Conservation (phyloP, 148 eudicot species). For the Chenopodium formosanum region DNA sequence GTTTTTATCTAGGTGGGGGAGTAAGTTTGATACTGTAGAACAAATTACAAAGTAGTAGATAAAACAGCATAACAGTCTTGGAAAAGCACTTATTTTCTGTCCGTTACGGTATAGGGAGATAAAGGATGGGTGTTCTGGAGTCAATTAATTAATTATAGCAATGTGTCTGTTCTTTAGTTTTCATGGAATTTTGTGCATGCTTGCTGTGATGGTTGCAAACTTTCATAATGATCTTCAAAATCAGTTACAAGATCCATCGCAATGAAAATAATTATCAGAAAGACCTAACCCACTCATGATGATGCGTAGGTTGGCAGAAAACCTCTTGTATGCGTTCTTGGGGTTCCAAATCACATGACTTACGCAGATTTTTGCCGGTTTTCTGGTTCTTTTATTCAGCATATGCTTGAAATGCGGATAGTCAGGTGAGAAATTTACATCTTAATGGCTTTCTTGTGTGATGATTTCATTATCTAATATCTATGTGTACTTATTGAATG, state of each 20-base stretch:
- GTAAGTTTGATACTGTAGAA: not conserved
- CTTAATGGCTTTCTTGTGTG: slow-evolving; percentile 5
- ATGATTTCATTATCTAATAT: not conserved
- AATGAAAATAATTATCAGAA: not conserved
- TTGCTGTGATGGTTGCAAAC: not conserved
- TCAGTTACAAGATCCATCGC: not conserved
- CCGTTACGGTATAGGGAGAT: not conserved
- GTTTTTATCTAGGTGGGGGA: no score
- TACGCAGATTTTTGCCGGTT: slow-evolving; percentile 97
- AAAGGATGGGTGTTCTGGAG: not conserved
- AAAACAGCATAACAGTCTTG: not conserved
- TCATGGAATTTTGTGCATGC: not conserved
- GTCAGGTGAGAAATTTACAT: slow-evolving; percentile 58
- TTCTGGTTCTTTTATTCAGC: slow-evolving; percentile 83
- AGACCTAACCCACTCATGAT: slow-evolving; percentile 7
- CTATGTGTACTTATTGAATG: not conserved
- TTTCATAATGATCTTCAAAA: not conserved
- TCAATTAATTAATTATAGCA: not conserved
- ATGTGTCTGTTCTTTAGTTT: not conserved
- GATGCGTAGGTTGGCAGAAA: slow-evolving; percentile 66
- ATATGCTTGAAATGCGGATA: slow-evolving; percentile 90
- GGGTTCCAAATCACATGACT: slow-evolving; percentile 98
- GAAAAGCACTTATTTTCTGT: not conserved
- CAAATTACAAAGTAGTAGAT: not conserved
- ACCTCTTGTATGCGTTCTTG: slow-evolving; percentile 79